These are phyloP conservation scores for Candida piceae DNA, from an alignment of 805 yeast species.

Conservation along the genomic window DNA sequence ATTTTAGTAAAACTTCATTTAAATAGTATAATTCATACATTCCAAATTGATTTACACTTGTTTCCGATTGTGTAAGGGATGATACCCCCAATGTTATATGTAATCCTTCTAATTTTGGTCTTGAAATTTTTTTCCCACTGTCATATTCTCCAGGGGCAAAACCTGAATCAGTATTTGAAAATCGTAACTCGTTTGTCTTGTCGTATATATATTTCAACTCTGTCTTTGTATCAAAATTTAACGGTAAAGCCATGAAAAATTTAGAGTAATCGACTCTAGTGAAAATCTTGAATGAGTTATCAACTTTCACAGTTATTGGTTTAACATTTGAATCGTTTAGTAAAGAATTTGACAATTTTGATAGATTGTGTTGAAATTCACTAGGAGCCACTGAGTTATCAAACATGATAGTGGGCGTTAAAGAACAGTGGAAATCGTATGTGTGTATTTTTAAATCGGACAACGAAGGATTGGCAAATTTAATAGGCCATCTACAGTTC, in stretches of 20 bases:
- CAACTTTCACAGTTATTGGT: conserved; percentile 5
- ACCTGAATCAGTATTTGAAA: no score
- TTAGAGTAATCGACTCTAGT: conserved; percentile 11
- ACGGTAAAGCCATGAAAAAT: conserved; percentile 12
- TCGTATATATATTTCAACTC: conserved; percentile 4
- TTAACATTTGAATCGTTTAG: not conserved
- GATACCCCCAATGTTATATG: conserved; percentile 19
- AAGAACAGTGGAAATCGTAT: conserved; percentile 16
- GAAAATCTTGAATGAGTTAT: conserved; percentile 7
- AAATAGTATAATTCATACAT: conserved; percentile 23
- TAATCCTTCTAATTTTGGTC: conserved; percentile 6
- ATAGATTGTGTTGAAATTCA: conserved; percentile 11
- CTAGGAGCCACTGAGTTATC: conserved; percentile 6
- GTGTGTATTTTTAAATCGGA: conserved; percentile 9
- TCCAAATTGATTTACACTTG: conserved; percentile 14
- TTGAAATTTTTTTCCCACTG: no score
- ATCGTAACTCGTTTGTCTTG: conserved; percentile 6
- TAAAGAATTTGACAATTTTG: no score
- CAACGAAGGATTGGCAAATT: conserved; percentile 14
- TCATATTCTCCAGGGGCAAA: no score
- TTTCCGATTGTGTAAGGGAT: not conserved
- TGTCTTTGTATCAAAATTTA: conserved; percentile 2
- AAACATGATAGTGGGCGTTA: conserved; percentile 24
- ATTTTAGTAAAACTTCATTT: conserved; percentile 20
- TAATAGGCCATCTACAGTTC: conserved; percentile 19